phyloP scores from a whole-genome alignment of 2,329 filamentous ascomycete species.

The Westerdykella ornata region DNA sequence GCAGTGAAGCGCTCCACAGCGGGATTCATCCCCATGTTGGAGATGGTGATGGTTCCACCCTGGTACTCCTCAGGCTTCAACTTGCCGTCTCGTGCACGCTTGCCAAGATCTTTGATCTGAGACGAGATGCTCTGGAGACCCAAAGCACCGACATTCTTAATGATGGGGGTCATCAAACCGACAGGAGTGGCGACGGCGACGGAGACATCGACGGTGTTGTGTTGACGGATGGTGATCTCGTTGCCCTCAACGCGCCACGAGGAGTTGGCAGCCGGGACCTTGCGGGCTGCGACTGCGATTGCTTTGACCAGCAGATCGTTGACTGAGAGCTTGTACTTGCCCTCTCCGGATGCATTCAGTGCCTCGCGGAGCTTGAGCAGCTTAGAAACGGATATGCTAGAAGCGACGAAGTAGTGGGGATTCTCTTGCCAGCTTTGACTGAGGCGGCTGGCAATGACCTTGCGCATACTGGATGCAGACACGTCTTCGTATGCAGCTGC shows the following conservation, averaged over 20 bases:
- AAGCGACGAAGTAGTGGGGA: slow-evolving; percentile 96
- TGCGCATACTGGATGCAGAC: slow-evolving; percentile 88
- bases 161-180: slow-evolving; percentile 95
- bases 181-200: slow-evolving; percentile 90
- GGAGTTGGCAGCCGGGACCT: slow-evolving; percentile 93
- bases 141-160: slow-evolving; percentile 78
- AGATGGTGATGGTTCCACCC: slow-evolving; percentile 97
- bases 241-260: slow-evolving; percentile 80
- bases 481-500: slow-evolving; percentile 73
- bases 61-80: slow-evolving; percentile 99
- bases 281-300: slow-evolving; percentile 76
- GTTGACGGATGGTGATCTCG: slow-evolving; percentile 75
- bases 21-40: slow-evolving; percentile 99
- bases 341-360: slow-evolving; percentile 79
- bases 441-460: slow-evolving; percentile 89
- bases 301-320: slow-evolving; percentile 99
- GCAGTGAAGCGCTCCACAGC: slow-evolving; percentile 96
- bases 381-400: slow-evolving; percentile 85
- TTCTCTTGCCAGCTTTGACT: slow-evolving; percentile 85
- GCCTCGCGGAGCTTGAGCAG: slow-evolving; percentile 92
- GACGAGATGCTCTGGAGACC: slow-evolving; percentile 83
- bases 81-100: slow-evolving; percentile 93
- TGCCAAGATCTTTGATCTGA: slow-evolving; percentile 92
- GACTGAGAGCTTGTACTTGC: slow-evolving; percentile 98
- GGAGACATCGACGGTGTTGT: slow-evolving; percentile 87